A percentile compares a stretch with the other conserved stretches of the same genome.
phyloP scores from a whole-genome alignment of 306 rosid species.

The Dryas octopetala region DNA sequence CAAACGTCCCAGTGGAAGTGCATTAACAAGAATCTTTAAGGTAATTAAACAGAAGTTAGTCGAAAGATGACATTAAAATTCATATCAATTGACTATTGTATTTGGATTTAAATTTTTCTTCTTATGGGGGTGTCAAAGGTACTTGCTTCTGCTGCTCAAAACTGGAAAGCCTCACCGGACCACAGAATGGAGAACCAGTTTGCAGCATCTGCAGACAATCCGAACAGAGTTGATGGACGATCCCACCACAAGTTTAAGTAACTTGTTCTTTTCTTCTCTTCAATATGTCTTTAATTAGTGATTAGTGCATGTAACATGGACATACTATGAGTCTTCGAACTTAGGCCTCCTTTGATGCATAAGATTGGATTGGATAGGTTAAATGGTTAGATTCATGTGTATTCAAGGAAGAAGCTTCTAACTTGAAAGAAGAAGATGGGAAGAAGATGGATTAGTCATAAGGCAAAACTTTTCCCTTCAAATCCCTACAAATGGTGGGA shows the following conservation, averaged over 20 bases:
- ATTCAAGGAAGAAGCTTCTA: no score
- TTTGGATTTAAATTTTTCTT: not conserved
- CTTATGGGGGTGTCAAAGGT: conserved; percentile 17
- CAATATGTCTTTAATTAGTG: not conserved
- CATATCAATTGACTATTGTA: not conserved
- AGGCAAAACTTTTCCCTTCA: no score
- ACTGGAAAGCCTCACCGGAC: conserved; percentile 3
- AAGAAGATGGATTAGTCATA: no score
- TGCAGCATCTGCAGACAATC: conserved; percentile 1
- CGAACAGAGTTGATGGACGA: not conserved
- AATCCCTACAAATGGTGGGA: no score
- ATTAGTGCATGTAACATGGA: not conserved
- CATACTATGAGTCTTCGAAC: no score
- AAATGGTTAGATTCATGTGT: no score
- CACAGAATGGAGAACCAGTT: not conserved
- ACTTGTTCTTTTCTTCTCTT: not conserved
- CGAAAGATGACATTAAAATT: not conserved
- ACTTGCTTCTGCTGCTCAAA: conserved; percentile 23
- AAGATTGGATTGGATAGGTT: no score
- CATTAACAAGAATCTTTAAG: conserved; percentile 34
- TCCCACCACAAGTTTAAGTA: conserved; percentile 20
- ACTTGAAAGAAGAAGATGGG: no score
- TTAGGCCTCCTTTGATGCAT: no score
- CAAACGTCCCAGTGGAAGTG: conserved; percentile 37
- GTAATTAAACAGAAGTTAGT: not conserved